These are phyloP conservation scores for Meyerozyma guilliermondii DNA, from an alignment of 1,139 yeast genomes.

Conservation along the genomic window DNA sequence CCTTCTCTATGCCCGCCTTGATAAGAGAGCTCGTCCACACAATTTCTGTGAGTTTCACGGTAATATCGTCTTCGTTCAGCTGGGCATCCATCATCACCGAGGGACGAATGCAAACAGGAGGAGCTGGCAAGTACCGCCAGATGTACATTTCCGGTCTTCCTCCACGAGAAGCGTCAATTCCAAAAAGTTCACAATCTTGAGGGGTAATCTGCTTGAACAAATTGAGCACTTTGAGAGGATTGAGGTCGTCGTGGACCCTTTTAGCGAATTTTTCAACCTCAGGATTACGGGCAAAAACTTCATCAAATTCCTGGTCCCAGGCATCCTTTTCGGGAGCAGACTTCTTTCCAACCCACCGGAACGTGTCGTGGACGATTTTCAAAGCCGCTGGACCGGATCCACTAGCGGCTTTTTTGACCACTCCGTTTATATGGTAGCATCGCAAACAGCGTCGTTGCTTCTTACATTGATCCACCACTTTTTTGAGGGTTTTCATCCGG, in stretches of 20 bases:
- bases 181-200: conserved; percentile 85
- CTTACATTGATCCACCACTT: conserved; percentile 85
- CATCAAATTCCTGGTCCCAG: conserved; percentile 85
- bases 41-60: conserved; percentile 92
- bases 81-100: conserved; percentile 94
- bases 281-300: conserved; percentile 66
- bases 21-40: conserved; percentile 94
- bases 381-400: conserved; percentile 91
- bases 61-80: conserved; percentile 94
- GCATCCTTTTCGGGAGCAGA: conserved; percentile 75
- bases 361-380: conserved; percentile 92
- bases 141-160: conserved; percentile 96
- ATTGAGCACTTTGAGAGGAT: conserved; percentile 85
- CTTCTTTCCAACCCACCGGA: conserved; percentile 92
- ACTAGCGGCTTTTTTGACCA: conserved; percentile 93
- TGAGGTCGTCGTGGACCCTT: conserved; percentile 88
- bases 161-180: conserved; percentile 79
- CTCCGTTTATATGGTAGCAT: conserved; percentile 91
- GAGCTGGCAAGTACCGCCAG: conserved; percentile 97
- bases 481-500: conserved; percentile 83
- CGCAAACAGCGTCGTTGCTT: conserved; percentile 87
- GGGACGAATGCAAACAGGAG: conserved; percentile 98
- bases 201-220: conserved; percentile 83
- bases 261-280: conserved; percentile 85
- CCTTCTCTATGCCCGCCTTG: conserved; percentile 91